Percentiles rank a stretch among this genome's conserved stretches.
Conservation (phyloP, 192 early-diverging fungal species). For the Entophlyctis luteolus region DNA sequence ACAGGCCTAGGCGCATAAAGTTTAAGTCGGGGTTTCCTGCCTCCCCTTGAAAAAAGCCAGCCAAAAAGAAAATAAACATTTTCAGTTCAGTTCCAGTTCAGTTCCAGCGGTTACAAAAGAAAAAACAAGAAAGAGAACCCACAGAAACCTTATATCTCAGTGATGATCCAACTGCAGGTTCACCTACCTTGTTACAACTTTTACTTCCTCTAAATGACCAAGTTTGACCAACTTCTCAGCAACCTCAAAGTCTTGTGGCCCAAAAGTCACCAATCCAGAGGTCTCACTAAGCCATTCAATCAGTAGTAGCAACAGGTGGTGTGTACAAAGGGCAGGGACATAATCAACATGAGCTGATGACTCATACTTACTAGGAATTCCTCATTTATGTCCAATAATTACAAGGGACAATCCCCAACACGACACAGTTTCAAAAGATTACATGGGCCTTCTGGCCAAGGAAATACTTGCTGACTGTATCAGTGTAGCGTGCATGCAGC, state of each 20-base stretch:
- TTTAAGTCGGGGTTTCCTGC: no score
- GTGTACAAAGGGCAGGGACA: slow-evolving; percentile 78
- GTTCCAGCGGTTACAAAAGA: no score
- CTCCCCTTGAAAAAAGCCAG: no score
- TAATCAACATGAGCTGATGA: slow-evolving; percentile 79
- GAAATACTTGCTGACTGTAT: slow-evolving; percentile 46
- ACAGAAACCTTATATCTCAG: no score
- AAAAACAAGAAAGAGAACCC: no score
- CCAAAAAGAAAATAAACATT: no score
- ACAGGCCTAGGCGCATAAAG: no score
- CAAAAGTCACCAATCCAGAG: slow-evolving; percentile 55
- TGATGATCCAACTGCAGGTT: slow-evolving; percentile 56
- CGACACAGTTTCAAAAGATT: slow-evolving; percentile 73
- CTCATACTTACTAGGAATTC: slow-evolving; percentile 78
- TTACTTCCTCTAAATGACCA: slow-evolving; percentile 86
- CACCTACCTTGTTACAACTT: slow-evolving; percentile 81
- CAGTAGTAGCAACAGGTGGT: slow-evolving; percentile 76
- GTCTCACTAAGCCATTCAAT: slow-evolving; percentile 81
- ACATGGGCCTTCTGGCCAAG: slow-evolving; percentile 59
- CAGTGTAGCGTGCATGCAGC: slow-evolving; percentile 80
- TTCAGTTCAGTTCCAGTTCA: no score
- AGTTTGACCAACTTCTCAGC: slow-evolving; percentile 72
- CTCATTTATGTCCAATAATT: slow-evolving; percentile 78
- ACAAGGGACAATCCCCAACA: slow-evolving; percentile 72
- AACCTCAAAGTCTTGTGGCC: slow-evolving; percentile 46